phyloP scores from a whole-genome alignment of 192 early-diverging fungal genomes.

The Coemansia erecta region DNA sequence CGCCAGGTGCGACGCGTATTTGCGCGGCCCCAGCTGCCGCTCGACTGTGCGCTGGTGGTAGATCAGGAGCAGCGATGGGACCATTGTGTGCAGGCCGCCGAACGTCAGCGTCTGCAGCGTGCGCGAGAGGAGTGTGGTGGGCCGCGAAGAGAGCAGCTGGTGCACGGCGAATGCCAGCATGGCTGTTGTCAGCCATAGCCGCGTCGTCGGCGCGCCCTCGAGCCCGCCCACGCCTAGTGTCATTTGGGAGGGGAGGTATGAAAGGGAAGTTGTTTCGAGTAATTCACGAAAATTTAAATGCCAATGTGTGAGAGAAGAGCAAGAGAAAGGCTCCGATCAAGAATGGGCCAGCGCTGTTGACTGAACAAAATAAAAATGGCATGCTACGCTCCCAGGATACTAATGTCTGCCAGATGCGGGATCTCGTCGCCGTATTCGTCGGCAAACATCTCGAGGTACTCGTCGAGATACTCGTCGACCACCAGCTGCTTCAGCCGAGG shows the following conservation, averaged over 20 bases:
- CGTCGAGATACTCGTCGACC: slow-evolving; percentile 2
- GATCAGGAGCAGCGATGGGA: not conserved
- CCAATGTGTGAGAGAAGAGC: too few species aligned
- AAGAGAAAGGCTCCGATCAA: not conserved
- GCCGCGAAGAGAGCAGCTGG: too few species aligned
- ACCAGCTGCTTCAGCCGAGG: slow-evolving; percentile 1
- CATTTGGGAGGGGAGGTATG: too few species aligned
- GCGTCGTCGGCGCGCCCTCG: too few species aligned
- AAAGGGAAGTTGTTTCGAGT: too few species aligned
- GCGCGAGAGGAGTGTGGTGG: too few species aligned
- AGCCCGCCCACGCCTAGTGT: too few species aligned
- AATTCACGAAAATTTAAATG: too few species aligned
- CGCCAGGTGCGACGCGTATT: not conserved
- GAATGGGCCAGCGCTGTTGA: not conserved
- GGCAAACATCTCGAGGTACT: slow-evolving; percentile 2
- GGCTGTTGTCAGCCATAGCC: too few species aligned
- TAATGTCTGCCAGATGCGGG: slow-evolving; percentile 1
- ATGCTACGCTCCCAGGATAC: not conserved
- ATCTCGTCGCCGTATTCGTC: slow-evolving; percentile 2
- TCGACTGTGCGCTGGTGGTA: slow-evolving; percentile 1
- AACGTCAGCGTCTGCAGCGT: too few species aligned
- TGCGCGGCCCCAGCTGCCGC: not conserved
- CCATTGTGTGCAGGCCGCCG: too few species aligned
- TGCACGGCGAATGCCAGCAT: too few species aligned
- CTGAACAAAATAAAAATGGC: not conserved